phyloP scores from a whole-genome alignment of 805 yeast genomes.

The Ascoidea rubescens region DNA sequence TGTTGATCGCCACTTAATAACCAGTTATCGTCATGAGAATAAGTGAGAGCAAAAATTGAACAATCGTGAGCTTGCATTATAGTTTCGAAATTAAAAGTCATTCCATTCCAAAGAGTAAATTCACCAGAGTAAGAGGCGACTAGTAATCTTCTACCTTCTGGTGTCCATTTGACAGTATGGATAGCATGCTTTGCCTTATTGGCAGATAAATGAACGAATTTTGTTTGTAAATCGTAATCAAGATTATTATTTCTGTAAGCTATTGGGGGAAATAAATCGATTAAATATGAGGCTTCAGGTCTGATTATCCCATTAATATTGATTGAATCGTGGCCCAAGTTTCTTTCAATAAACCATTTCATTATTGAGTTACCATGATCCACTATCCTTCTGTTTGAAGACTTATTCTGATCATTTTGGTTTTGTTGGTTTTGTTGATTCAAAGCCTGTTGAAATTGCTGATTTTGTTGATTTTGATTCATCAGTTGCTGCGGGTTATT shows the following conservation, averaged over 20 bases:
- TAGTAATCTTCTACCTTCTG: conserved; percentile 81
- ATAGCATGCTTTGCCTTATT: conserved; percentile 89
- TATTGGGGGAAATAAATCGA: conserved; percentile 51
- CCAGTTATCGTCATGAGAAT: conserved; percentile 91
- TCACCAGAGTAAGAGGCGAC: conserved; percentile 92
- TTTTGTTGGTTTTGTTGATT: not conserved
- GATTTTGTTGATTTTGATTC: not conserved
- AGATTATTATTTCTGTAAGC: conserved; percentile 37
- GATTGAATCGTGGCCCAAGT: conserved; percentile 24
- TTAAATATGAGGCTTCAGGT: conserved; percentile 55
- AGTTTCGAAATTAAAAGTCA: conserved; percentile 89
- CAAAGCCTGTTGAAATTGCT: not conserved
- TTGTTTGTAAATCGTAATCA: conserved; percentile 52
- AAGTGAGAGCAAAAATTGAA: conserved; percentile 66
- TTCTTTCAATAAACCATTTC: conserved; percentile 39
- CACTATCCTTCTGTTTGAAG: conserved; percentile 51
- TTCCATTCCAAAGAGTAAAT: conserved; percentile 93
- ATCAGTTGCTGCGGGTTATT: not conserved
- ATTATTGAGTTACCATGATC: conserved; percentile 72
- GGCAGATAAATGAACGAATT: conserved; percentile 81
- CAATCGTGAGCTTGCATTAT: conserved; percentile 98
- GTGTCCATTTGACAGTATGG: conserved; percentile 89
- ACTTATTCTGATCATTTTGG: conserved; percentile 14
- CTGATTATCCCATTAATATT: conserved; percentile 36
- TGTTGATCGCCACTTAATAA: conserved; percentile 86